These are phyloP conservation scores for Bifiguratus adelaidae DNA, from an alignment of 192 early-diverging fungal genomes.

Conservation along the genomic window DNA sequence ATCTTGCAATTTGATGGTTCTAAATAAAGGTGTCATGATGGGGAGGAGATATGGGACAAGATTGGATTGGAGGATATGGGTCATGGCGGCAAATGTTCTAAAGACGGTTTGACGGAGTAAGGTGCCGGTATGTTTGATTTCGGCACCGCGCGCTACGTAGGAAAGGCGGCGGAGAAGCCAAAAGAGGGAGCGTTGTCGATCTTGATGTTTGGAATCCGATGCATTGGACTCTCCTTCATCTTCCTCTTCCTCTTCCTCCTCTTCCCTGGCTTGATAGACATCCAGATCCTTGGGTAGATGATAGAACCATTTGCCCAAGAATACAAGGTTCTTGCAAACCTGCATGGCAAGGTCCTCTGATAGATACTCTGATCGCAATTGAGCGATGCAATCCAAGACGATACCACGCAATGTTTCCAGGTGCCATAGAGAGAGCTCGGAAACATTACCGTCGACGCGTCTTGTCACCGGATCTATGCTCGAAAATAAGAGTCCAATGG, in stretches of 20 bases:
- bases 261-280: slow-evolving; percentile 12
- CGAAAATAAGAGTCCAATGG: slow-evolving; percentile 73
- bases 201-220: no score
- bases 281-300: slow-evolving; percentile 21
- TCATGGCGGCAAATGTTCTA: no score
- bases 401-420: slow-evolving; percentile 35
- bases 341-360: slow-evolving; percentile 76
- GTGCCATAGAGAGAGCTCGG: slow-evolving; percentile 18
- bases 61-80: no score
- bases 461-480: slow-evolving; percentile 48
- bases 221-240: slow-evolving; percentile 23
- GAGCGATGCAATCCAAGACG: slow-evolving; percentile 38
- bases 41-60: no score
- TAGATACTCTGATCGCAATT: slow-evolving; percentile 55
- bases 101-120: no score
- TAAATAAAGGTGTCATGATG: no score
- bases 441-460: slow-evolving; percentile 6
- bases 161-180: slow-evolving; percentile 52
- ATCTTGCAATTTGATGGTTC: no score
- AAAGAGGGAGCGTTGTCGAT: slow-evolving; percentile 26
- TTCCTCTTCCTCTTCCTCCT: slow-evolving; percentile 29
- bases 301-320: slow-evolving; percentile 73
- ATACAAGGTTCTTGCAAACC: slow-evolving; percentile 90
- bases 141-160: slow-evolving; percentile 51
- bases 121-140: no score